These are phyloP conservation scores for Leccinum angustisporum DNA, from an alignment of 1,284 basidiomycete species.

Conservation along the genomic window DNA sequence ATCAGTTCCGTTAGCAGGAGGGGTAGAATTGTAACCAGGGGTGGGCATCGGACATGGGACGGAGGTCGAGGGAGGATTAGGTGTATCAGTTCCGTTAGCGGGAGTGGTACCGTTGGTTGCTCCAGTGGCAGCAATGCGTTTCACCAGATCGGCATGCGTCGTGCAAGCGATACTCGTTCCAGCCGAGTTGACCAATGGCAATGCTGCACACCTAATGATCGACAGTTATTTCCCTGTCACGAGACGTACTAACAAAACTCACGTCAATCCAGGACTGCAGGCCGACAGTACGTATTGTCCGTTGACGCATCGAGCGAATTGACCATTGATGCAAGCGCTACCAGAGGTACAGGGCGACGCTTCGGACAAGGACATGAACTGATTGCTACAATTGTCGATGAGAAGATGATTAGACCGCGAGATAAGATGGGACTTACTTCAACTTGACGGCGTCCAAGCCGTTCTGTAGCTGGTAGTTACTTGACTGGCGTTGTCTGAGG, in stretches of 20 bases:
- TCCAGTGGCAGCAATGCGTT: constrained; percentile 44
- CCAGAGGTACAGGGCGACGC: constrained; percentile 36
- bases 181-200: neutral
- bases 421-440: constrained; percentile 41
- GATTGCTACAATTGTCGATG: constrained; percentile 19
- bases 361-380: neutral
- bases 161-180: constrained; percentile 10
- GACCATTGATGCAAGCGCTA: constrained; percentile 46
- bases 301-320: constrained; percentile 52
- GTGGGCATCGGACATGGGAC: neutral
- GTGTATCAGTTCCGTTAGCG: constrained; percentile 7
- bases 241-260: constrained; percentile 22
- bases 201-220: neutral
- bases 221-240: neutral
- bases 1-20: constrained; percentile 7
- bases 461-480: constrained; percentile 44
- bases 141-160: constrained; percentile 40
- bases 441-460: constrained; percentile 54
- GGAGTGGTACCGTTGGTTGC: constrained; percentile 21
- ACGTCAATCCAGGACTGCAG: constrained; percentile 46
- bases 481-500: constrained; percentile 26
- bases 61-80: neutral
- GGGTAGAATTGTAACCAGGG: neutral
- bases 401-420: neutral
- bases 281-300: constrained; percentile 46